Base-by-base conservation (phyloP, 805 yeast species). In the Candida montana region DNA sequence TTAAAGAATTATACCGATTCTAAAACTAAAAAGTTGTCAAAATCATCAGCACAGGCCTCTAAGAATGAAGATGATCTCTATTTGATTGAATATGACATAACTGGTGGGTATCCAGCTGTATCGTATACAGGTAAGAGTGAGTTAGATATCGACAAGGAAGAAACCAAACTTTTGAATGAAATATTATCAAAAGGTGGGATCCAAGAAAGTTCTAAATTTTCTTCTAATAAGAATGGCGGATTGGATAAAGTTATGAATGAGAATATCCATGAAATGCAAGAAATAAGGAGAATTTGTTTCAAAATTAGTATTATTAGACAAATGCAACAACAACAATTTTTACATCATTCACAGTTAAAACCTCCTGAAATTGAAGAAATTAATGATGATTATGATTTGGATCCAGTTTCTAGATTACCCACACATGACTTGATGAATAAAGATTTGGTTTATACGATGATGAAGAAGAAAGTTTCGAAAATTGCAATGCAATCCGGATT, bases 401-500 rank as follows among this genome's bases (percentile, higher is more conserved):
- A 90, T 53, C 80, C 90, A 2, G 73, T 85, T 17, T 85, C 96
- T 1, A 79, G 83, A 48, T 66, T 90, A 21, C 71, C 72, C 0
- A 84, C 83, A 21, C 87, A 83, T 48, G 93, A 88, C 47, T 60
- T 68, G 10, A 67, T 71, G 55, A 73, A 73, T 42, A 70, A 69
- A n/a, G 77, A 73, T 3, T 69, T 88, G 12, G 83, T 89, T 9
- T 77, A 72, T 52, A 69, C 78, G 1, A 77, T 85, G 0, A 63
- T 93, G 65, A 72, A 77, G 49, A 78, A 83, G 51, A 75, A 82
- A 31, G 77, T 86, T 0, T 75, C 90, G 16, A 87, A 88, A 47
- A 65, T 93, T 16, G 78, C 86, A 1, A 91, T 93, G 98, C 82
- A 87, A 31, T 80, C 83, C 33, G 99, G 99, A 0, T 93, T 86